phyloP scores from a whole-genome alignment of 805 yeast species.

The Tetrapisispora iriomotensis region DNA sequence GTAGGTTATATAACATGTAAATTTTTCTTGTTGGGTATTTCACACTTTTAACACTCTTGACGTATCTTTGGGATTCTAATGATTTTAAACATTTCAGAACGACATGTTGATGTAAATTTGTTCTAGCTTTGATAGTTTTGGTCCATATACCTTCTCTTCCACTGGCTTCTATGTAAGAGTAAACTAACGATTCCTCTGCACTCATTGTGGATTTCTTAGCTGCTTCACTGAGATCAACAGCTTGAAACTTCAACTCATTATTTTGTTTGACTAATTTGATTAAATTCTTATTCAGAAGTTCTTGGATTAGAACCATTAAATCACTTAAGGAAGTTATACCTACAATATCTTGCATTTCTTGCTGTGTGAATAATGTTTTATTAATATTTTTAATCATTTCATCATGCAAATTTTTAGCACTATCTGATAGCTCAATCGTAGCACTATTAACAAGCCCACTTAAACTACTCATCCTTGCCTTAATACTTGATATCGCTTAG shows the following conservation, averaged over 20 bases:
- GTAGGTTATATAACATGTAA: constrained; percentile 87
- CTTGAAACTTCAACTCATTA: constrained; percentile 62
- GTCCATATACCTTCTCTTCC: constrained; percentile 97
- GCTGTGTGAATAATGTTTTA: constrained; percentile 51
- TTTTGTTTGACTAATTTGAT: constrained; percentile 61
- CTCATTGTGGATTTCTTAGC: constrained; percentile 65
- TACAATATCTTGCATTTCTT: constrained; percentile 49
- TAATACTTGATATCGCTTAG: too few species aligned
- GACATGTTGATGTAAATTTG: constrained; percentile 87
- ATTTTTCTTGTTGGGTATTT: constrained; percentile 91
- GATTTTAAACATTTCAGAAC: constrained; percentile 74
- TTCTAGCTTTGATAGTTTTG: constrained; percentile 76
- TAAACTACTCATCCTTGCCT: not conserved
- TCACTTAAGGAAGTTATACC: constrained; percentile 35
- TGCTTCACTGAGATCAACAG: constrained; percentile 66
- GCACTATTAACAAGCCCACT: constrained; percentile 1
- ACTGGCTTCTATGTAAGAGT: constrained; percentile 82
- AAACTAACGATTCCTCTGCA: constrained; percentile 83
- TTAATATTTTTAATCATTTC: constrained; percentile 46
- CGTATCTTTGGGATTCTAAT: constrained; percentile 69
- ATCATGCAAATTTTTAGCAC: constrained; percentile 50
- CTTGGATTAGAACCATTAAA: constrained; percentile 41
- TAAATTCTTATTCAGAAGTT: constrained; percentile 45
- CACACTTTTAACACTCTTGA: constrained; percentile 84
- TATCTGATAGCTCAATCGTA: constrained; percentile 25